Evolutionary conservation across 331 rosid species (phyloP), one percentile per base, ranked within the genome.

Genomic region (Prunus yedoensis): DNA sequence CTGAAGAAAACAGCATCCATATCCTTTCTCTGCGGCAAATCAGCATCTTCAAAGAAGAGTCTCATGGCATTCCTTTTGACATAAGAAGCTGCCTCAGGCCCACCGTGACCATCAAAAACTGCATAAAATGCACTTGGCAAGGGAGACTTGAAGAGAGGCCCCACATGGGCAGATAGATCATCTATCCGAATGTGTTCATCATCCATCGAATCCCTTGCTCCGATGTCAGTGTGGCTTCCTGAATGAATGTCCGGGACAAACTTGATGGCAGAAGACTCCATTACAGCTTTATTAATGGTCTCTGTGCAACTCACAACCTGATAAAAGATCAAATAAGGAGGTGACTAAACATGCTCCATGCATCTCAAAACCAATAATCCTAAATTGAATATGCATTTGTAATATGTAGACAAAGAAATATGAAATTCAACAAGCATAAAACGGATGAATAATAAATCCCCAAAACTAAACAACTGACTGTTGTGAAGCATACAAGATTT

Each of bases 51-150:
- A 67, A 94, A 90, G 68, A 94, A 94, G 38, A 94, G 81, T 76
- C 80, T 89, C 91, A 89, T 78, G 3, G 93, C 96, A 82, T 92
- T 81, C 81, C 83, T 89, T 85, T 92, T 91, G 62, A 94, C 73
- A 83, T 85, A 94, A 25, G 91, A 68, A 71, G 99, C 97, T 30
- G 97, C 99, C 14, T 86, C 89, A 52, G 96, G 91, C 20, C 99
- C 99, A 25, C 90, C 97, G 53, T 94, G 99, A 45, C 99, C 99
- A 66, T 94, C 99, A 77, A 94, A 90, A 63, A 94, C 90, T 2
- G 92, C 99, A 86, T 94, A 94, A 79, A 94, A 94, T 2, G 96
- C 89, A 78, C 89, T 80, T 1, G 90, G 93, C 72, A 79, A 72
- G 2, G 90, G 83, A 52, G 43, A 84, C 69, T 84, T 82, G 76